Evolutionary conservation across 2,329 filamentous ascomycete species (phyloP).

Genomic region (Fusarium decemcellulare): DNA sequence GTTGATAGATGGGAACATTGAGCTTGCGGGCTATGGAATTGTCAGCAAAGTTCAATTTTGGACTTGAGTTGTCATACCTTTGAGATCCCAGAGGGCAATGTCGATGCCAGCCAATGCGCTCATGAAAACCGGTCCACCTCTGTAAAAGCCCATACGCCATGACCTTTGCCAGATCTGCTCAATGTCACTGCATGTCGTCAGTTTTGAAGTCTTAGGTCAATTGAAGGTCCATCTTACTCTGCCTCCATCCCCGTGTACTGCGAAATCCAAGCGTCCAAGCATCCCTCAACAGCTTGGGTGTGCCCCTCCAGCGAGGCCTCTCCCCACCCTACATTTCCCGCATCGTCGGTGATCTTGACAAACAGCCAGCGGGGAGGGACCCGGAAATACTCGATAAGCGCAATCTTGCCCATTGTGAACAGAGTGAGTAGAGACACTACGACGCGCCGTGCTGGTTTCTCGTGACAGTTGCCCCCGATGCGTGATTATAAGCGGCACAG

Average conservation of each 20-base stretch:
- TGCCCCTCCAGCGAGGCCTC: slow-evolving; percentile 83
- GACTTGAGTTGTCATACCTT: slow-evolving; percentile 56
- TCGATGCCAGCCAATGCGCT: slow-evolving; percentile 83
- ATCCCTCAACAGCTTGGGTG: slow-evolving; percentile 80
- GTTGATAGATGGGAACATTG: slow-evolving; percentile 78
- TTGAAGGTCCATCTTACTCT: slow-evolving; percentile 63
- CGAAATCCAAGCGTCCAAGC: slow-evolving; percentile 75
- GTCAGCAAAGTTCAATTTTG: neutral
- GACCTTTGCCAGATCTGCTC: slow-evolving; percentile 85
- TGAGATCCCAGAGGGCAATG: slow-evolving; percentile 85
- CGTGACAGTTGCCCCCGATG: no score
- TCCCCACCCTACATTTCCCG: slow-evolving; percentile 78
- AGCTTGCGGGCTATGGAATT: slow-evolving; percentile 56
- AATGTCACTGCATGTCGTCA: slow-evolving; percentile 69
- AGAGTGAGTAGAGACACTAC: neutral
- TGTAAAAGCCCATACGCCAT: slow-evolving; percentile 81
- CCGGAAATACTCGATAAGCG: slow-evolving; percentile 78
- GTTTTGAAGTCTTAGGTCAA: accelerated
- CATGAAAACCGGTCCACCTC: slow-evolving; percentile 86
- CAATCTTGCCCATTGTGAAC: slow-evolving; percentile 50
- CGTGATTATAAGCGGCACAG: neutral
- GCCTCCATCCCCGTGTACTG: slow-evolving; percentile 78
- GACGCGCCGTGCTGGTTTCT: neutral
- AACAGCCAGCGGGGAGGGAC: slow-evolving; percentile 84
- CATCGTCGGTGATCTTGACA: slow-evolving; percentile 80